These are phyloP conservation scores for Tetrapisispora nanseiensis DNA, from an alignment of 805 yeast species.

Conservation along the genomic window DNA sequence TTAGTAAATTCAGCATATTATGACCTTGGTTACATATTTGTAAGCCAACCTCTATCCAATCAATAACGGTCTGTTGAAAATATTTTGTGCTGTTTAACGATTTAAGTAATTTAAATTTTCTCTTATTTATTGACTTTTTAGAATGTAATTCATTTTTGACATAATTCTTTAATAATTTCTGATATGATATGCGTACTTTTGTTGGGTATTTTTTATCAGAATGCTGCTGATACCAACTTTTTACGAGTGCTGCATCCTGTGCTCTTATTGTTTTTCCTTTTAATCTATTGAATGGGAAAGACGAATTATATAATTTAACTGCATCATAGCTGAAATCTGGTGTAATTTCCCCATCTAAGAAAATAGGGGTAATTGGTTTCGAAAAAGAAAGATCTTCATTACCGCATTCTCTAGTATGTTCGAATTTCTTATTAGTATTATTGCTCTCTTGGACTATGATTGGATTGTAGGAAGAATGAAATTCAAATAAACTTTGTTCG, in stretches of 20 bases:
- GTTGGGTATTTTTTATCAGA: slow-evolving; percentile 54
- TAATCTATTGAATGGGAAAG: slow-evolving; percentile 73
- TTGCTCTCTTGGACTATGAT: slow-evolving; percentile 33
- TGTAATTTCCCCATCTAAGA: slow-evolving; percentile 37
- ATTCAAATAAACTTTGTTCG: slow-evolving; percentile 46
- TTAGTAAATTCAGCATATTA: slow-evolving; percentile 81
- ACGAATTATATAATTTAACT: slow-evolving; percentile 64
- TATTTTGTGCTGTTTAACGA: slow-evolving; percentile 69
- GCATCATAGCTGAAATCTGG: slow-evolving; percentile 47
- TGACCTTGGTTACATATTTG: slow-evolving; percentile 91
- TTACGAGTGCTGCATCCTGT: slow-evolving; percentile 79
- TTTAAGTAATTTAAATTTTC: slow-evolving; percentile 51
- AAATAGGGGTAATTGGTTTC: slow-evolving; percentile 39
- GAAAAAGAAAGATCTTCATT: slow-evolving; percentile 36
- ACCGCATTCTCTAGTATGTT: slow-evolving; percentile 19
- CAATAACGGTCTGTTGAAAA: slow-evolving; percentile 84
- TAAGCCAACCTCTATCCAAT: slow-evolving; percentile 98
- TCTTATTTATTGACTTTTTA: slow-evolving; percentile 33
- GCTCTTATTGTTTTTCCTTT: slow-evolving; percentile 70
- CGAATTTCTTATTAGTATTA: slow-evolving; percentile 11
- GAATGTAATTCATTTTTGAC: slow-evolving; percentile 64
- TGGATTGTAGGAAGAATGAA: slow-evolving; percentile 47
- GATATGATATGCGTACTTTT: slow-evolving; percentile 81
- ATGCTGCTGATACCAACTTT: slow-evolving; percentile 70
- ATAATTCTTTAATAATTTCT: slow-evolving; percentile 68